Base-by-base conservation (phyloP, 345 rosid genomes). In the Ceriops zippeliana region DNA sequence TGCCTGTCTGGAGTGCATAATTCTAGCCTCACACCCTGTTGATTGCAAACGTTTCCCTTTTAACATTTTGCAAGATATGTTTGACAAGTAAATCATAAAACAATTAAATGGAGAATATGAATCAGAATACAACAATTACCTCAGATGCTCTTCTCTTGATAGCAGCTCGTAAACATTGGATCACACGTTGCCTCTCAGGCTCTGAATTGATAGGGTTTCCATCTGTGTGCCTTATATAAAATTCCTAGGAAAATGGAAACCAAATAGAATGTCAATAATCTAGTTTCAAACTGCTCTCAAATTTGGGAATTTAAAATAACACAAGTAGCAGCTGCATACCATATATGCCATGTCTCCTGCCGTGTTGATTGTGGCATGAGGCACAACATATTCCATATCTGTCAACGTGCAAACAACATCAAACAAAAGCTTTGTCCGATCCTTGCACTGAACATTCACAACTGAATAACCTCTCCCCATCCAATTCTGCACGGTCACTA, bases 121-220 rank as follows among this genome's bases (percentile, higher is more conserved):
- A 58, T 11, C 58, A 10, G 52, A 28, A 47, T 4, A 27, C 68
- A 58, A 66, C 34, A 70, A 61, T 24, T 68, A 93, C 98, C 97
- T 83, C 82, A 0, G 92, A 85, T 6, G 90, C 96, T 77, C 99
- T 82, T 85, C 99, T 87, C 73, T 88, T 86, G 9, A 86, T 86
- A 4, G 99, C 88, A 38, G 99, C 98, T 78, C 91, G 84, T 35
- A 95, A 68, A 73, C 99, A 95, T 72, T 83, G 93, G 49, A 95
- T 89, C 46, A 91, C 98, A 0, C 99, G 81, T 73, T 91, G 98
- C 60, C 92, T 83, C 81, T 95, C 99, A 1, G 99, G 87, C 83
- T 95, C 99, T 2, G 93, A 95, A 65, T 89, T 95, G 60, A 95
- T 91, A 1, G 99, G 98, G 62, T 92, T 86, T 70, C 98, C 99